Evolutionary conservation across 495 filamentous ascomycete species (phyloP).

Genomic region (Extremus antarcticus): DNA sequence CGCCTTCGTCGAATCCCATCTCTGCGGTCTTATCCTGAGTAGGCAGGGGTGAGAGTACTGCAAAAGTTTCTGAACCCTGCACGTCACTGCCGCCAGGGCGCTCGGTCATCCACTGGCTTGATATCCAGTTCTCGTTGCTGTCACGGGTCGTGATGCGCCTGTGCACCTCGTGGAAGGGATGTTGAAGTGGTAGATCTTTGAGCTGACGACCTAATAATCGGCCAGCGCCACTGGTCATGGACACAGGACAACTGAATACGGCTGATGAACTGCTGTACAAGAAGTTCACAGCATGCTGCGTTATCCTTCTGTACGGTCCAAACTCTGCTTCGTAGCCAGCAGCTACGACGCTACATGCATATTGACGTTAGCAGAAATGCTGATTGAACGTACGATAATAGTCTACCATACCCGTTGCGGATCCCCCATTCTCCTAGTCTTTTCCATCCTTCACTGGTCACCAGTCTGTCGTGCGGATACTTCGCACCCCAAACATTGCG

Average conservation of each 20-base stretch:
- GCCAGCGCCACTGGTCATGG: slow-evolving; percentile 14
- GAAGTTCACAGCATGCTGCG: slow-evolving; percentile 15
- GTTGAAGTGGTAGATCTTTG: neutral
- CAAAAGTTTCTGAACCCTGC: slow-evolving; percentile 57
- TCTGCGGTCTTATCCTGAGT: neutral
- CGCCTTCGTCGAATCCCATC: slow-evolving; percentile 31
- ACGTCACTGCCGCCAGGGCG: slow-evolving; percentile 66
- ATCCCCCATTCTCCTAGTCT: slow-evolving; percentile 6
- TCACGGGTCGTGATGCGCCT: slow-evolving; percentile 1
- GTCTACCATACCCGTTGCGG: slow-evolving; percentile 3
- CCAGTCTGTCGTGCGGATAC: slow-evolving; percentile 6
- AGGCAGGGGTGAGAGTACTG: slow-evolving; percentile 14
- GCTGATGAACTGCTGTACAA: slow-evolving; percentile 13
- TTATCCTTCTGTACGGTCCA: slow-evolving; percentile 4
- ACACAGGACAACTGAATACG: slow-evolving; percentile 13
- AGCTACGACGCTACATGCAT: neutral
- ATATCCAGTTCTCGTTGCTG: slow-evolving; percentile 45
- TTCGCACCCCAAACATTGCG: slow-evolving; percentile 14
- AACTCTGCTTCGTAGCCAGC: slow-evolving; percentile 10
- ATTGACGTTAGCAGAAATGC: neutral
- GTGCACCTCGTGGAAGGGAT: slow-evolving; percentile 17
- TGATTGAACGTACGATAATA: too few species aligned
- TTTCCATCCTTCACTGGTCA: slow-evolving; percentile 13
- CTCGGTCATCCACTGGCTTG: slow-evolving; percentile 82
- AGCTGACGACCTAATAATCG: slow-evolving; percentile 11